A percentile compares a stretch with the other conserved stretches of the same genome.
These are phyloP conservation scores for Fraxinus anomala DNA, from an alignment of 257 asterid genomes.

Conservation along the genomic window DNA sequence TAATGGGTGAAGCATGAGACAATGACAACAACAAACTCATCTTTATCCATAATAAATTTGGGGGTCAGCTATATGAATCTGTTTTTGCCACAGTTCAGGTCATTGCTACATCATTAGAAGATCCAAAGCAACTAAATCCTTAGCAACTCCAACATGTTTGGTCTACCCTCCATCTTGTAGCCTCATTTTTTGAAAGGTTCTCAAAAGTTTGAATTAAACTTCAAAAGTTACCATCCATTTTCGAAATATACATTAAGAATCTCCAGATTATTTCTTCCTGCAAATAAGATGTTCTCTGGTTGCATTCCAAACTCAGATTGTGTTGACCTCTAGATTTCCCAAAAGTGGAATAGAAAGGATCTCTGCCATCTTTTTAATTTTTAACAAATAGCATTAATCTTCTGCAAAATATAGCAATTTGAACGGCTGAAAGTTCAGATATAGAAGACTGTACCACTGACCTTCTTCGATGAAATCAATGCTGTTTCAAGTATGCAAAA, in stretches of 20 bases:
- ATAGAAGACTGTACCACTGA: neutral
- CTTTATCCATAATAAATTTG: too few species aligned
- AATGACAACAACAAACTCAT: too few species aligned
- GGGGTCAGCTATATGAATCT: too few species aligned
- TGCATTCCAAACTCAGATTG: neutral
- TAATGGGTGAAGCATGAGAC: too few species aligned
- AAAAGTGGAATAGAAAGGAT: neutral
- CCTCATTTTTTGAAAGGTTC: too few species aligned
- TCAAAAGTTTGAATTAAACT: neutral
- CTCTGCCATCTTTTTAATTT: neutral
- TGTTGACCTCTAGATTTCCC: neutral
- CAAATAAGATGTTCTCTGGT: neutral
- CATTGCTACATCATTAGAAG: too few species aligned
- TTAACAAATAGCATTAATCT: neutral
- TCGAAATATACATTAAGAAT: conserved; percentile 6
- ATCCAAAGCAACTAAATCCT: too few species aligned
- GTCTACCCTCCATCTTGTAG: neutral
- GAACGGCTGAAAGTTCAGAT: neutral
- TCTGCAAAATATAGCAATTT: neutral
- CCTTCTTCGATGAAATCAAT: neutral
- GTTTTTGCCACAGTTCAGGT: too few species aligned
- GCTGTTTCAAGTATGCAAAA: neutral
- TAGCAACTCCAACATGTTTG: too few species aligned
- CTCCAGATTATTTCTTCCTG: neutral
- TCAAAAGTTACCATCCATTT: conserved; percentile 6